Percentiles rank a stretch among this genome's conserved stretches.
phyloP scores from a whole-genome alignment of 257 asterid species.

The Nemophila menziesii region DNA sequence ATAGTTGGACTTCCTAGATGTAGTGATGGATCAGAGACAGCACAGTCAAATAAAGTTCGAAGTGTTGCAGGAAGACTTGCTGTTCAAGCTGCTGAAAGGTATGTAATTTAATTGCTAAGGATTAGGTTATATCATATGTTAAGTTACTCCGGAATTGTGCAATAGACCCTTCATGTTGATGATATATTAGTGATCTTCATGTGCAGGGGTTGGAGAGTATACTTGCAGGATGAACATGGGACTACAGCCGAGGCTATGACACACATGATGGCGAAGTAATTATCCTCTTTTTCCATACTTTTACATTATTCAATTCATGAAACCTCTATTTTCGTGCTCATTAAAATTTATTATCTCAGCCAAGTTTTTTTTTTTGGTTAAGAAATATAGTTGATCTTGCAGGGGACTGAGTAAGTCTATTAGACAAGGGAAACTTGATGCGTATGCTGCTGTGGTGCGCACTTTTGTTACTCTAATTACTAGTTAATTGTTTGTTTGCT shows the following conservation, averaged over 20 bases:
- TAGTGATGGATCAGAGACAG: constrained; percentile 67
- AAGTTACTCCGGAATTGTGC: too few relatives aligned
- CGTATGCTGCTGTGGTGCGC: constrained; percentile 84
- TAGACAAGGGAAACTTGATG: constrained; percentile 49
- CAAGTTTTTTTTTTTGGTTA: too few relatives aligned
- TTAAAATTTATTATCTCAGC: neutral
- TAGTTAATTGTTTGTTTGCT: neutral
- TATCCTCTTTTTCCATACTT: neutral
- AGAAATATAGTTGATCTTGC: constrained; percentile 7
- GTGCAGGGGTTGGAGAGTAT: constrained; percentile 93
- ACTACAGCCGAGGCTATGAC: constrained; percentile 62
- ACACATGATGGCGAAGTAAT: constrained; percentile 59
- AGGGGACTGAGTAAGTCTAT: constrained; percentile 55
- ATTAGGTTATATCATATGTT: neutral
- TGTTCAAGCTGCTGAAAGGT: constrained; percentile 88
- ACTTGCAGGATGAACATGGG: constrained; percentile 88
- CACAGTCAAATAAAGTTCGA: constrained; percentile 81
- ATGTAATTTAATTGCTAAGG: neutral
- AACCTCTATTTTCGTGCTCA: neutral
- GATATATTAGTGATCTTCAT: neutral
- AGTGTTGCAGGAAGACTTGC: constrained; percentile 89
- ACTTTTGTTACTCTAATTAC: neutral
- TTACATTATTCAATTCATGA: too few relatives aligned
- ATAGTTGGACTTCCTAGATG: constrained; percentile 79
- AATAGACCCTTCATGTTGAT: neutral